Base-by-base conservation (phyloP, 148 eudicot genomes). In the Camellia granthamiana region DNA sequence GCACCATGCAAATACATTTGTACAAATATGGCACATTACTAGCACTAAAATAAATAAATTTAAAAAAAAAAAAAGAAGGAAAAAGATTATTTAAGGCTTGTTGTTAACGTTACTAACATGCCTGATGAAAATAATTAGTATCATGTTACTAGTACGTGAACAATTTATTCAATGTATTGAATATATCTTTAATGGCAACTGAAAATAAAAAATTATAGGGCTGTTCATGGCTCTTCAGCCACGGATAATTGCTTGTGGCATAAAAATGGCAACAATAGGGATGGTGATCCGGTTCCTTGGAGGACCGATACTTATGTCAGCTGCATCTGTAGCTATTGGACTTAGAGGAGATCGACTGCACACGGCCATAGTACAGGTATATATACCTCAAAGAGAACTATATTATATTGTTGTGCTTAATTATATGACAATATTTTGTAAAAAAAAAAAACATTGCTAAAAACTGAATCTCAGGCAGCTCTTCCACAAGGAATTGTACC, bases 181-280 rank as follows among this genome's bases (percentile, higher is more conserved):
- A 30, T 30, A 30, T 30, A 30, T 30, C 38, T 30, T 30, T 30
- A 30, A 30, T 30, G 1, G 38, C 38, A 30, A 30, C 38, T 30
- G 38, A 30, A 30, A 30, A 30, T 30, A 30, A 30, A 30, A 62
- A 19, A 59, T 58, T 5, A 2, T 46, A 83, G 88, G 88, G 21
- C 68, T 90, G 74, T 90, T 88, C 82, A 90, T 90, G 92, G 92
- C 92, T 4, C 88, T 87, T 52, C 91, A 90, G 56, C 90, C 92
- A 0, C 73, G 84, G 75, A 76, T 90, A 69, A 88, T 90, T 38
- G 92, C 91, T 47, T 90, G 92, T 86, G 92, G 92, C 19, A 81
- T 84, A 7, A 83, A 82, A 74, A 78, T 86, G 73, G 91, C 91
- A 7, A n/a, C 77, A 4, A 75, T 86, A 72, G 83, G 84, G 51